Evolutionary conservation across 2,329 filamentous ascomycete species (phyloP), one percentile per base, ranked within the genome.

Genomic region (Scolecobasidium constrictum): DNA sequence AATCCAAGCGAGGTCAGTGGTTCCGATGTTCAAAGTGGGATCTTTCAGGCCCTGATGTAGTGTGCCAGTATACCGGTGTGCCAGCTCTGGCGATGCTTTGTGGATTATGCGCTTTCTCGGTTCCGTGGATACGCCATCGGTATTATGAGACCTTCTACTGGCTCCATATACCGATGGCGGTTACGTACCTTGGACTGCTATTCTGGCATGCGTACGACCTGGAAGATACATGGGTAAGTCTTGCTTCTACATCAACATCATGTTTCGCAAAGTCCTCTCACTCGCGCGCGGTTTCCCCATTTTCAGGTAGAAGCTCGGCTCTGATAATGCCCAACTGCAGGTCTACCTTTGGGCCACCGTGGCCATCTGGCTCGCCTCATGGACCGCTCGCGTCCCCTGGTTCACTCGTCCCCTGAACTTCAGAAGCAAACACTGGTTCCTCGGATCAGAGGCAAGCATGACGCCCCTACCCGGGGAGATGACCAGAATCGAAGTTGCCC

Each of bases 21-120:
- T n/a, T 7, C 26, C n/a, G 26, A 31, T 31, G n/a, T 9, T 7
- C 26, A 31, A n/a, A n/a, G n/a, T n/a, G n/a, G n/a, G n/a, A n/a
- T n/a, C n/a, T n/a, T n/a, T n/a, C n/a, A n/a, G n/a, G n/a, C n/a
- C n/a, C n/a, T n/a, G n/a, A n/a, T 31, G n/a, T 31, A 31, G 26
- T 31, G 9, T n/a, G n/a, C 26, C 9, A n/a, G 26, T 9, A 31
- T 69, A 40, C 84, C 87, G 6, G 87, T 16, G 37, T 39, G 11
- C 37, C 12, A 6, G 17, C 85, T 41, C 71, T 90, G 2, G 84
- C 83, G 4, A 88, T 88, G 3, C 67, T 95, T 9, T 66, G 78
- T 35, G 86, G 90, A 71, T 77, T 96, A 13, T 93, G 86, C 53
- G 63, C 90, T 19, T 86, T 84, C 34, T 95, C 88, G 1, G 69